A percentile compares a stretch with the other conserved stretches of the same genome.
Evolutionary conservation across 345 rosid species (phyloP).

Genomic region (Salix viminalis): DNA sequence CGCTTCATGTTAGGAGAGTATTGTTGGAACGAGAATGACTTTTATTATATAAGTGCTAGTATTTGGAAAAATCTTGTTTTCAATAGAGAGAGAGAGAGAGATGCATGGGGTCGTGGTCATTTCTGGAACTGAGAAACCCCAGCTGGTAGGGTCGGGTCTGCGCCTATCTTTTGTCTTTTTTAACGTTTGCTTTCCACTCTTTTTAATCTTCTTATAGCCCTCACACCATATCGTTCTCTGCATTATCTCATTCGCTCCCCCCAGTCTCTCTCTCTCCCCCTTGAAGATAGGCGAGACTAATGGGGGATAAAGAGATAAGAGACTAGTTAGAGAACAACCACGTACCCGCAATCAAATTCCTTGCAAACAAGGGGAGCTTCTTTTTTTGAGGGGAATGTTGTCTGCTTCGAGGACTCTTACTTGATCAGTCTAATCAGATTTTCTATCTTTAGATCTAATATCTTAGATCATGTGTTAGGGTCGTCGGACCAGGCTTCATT

Average conservation of each 20-base stretch:
- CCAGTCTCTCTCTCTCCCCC: constrained; percentile 40
- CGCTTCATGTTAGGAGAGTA: background rate
- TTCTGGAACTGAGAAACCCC: constrained; percentile 46
- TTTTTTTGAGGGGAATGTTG: constrained; percentile 89
- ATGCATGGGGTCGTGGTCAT: constrained; percentile 66
- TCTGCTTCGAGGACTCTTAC: constrained; percentile 82
- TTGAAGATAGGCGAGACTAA: constrained; percentile 57
- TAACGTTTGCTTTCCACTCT: constrained; percentile 31
- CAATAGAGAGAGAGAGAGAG: background rate
- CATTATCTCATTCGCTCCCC: constrained; percentile 27
- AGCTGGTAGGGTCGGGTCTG: constrained; percentile 40
- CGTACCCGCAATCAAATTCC: background rate
- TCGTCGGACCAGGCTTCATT: constrained; percentile 99
- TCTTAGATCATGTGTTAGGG: constrained; percentile 30
- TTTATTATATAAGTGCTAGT: no score
- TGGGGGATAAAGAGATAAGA: constrained; percentile 41
- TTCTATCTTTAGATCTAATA: constrained; percentile 18
- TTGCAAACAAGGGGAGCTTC: constrained; percentile 27
- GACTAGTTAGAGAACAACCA: background rate
- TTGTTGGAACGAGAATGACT: no score
- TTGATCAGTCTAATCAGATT: constrained; percentile 13
- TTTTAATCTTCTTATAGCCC: constrained; percentile 36
- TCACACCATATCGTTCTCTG: constrained; percentile 32
- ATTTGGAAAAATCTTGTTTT: no score
- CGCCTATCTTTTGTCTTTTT: constrained; percentile 48